Conservation (phyloP, 495 filamentous ascomycete genomes). For the Daldinia bambusicola region DNA sequence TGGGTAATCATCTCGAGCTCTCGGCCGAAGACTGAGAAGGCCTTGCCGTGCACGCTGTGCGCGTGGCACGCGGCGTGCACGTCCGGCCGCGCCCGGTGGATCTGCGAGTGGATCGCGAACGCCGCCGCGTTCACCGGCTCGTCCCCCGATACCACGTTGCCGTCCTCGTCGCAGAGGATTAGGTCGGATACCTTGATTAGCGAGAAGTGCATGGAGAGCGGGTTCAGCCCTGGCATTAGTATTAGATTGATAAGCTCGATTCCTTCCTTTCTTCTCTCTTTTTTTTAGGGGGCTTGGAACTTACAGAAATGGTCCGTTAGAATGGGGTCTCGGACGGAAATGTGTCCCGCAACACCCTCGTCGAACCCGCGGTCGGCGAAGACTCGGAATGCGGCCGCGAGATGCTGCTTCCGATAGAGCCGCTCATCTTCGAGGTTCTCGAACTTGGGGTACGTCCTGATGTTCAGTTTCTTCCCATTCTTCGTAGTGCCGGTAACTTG, state of each 20-base stretch:
- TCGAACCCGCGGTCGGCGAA: conserved; percentile 76
- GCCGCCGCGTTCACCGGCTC: conserved; percentile 68
- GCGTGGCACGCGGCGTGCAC: conserved; percentile 63
- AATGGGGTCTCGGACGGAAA: conserved; percentile 57
- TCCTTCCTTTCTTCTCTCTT: no score
- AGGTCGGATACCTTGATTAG: conserved; percentile 62
- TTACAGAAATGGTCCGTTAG: conserved; percentile 61
- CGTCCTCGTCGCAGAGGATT: conserved; percentile 64
- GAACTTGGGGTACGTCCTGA: conserved; percentile 68
- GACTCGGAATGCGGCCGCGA: conserved; percentile 76
- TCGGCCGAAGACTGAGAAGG: conserved; percentile 60
- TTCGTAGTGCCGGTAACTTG: conserved; percentile 51
- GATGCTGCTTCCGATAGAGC: conserved; percentile 74
- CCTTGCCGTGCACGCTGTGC: conserved; percentile 61
- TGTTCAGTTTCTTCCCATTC: conserved; percentile 56
- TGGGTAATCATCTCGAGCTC: conserved; percentile 61
- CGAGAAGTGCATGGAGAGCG: conserved; percentile 67
- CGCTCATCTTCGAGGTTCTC: conserved; percentile 68
- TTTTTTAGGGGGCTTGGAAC: no score
- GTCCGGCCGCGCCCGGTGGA: conserved; percentile 62
- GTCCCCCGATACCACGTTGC: conserved; percentile 59
- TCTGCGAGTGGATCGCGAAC: conserved; percentile 66
- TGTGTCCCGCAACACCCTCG: conserved; percentile 74
- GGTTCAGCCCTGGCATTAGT: no score
- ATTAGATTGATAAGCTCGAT: no score